These are phyloP conservation scores for Boletales sp. DNA, from an alignment of 768 basidiomycete species.

Conservation along the genomic window DNA sequence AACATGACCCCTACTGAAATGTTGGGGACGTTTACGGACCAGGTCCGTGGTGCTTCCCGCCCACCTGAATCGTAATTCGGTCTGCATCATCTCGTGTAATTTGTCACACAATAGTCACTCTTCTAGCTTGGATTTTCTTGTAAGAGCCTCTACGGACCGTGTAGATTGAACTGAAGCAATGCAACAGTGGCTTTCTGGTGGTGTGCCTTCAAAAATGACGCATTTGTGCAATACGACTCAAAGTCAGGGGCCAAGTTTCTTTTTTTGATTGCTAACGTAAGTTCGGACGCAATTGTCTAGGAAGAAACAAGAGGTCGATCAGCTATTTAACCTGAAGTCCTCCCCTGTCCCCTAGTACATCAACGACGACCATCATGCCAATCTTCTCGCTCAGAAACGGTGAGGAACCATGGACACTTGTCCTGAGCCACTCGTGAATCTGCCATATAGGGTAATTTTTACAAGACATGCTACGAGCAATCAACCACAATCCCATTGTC, in stretches of 20 bases:
- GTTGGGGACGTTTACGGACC: constrained; percentile 11
- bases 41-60: constrained; percentile 3
- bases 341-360: too few relatives aligned
- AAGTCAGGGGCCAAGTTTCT: too few relatives aligned
- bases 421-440: not conserved
- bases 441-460: constrained; percentile 2
- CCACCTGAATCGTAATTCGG: constrained; percentile 4
- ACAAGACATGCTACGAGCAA: constrained; percentile 19
- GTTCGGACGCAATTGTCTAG: too few relatives aligned
- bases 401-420: not conserved
- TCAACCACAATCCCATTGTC: constrained; percentile 9
- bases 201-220: too few relatives aligned
- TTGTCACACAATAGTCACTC: not conserved
- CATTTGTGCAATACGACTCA: too few relatives aligned
- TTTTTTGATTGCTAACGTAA: too few relatives aligned
- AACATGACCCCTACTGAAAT: constrained; percentile 27
- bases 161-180: too few relatives aligned
- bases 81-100: not conserved
- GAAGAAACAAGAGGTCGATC: too few relatives aligned
- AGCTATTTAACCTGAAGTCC: too few relatives aligned
- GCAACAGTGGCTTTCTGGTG: too few relatives aligned
- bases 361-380: too few relatives aligned
- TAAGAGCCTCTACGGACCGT: not conserved
- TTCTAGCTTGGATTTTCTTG: not conserved
- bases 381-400: not conserved